Conservation (phyloP, 2,329 filamentous ascomycete genomes). For the Neofusicoccum umdonicola region DNA sequence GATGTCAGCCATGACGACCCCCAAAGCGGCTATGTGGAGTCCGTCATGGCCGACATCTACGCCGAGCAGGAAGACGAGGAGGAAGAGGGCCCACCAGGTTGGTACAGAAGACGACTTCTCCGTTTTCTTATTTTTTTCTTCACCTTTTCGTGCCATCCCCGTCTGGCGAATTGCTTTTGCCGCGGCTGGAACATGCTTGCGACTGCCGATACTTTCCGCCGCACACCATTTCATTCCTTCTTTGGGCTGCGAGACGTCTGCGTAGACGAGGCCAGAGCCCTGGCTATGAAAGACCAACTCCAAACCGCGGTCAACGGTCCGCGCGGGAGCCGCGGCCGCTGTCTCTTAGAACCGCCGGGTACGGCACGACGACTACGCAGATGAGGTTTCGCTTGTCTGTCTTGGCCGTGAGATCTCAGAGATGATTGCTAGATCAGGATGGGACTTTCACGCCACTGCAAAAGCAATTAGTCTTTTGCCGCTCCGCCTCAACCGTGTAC, state of each 20-base stretch:
- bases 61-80: slow-evolving; percentile 30
- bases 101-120: neutral
- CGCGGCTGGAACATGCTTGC: neutral
- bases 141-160: neutral
- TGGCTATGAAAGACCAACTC: neutral
- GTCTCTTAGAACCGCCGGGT: neutral
- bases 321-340: neutral
- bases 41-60: slow-evolving; percentile 23
- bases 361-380: neutral
- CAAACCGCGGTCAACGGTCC: neutral
- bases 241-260: neutral
- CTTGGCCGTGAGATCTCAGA: neutral
- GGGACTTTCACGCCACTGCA: neutral
- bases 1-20: slow-evolving; percentile 9
- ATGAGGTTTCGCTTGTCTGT: neutral
- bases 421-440: neutral
- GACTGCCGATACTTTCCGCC: neutral
- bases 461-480: neutral
- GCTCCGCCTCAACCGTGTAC: neutral
- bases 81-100: slow-evolving; percentile 21
- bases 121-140: neutral
- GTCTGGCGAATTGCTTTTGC: neutral
- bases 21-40: slow-evolving; percentile 3
- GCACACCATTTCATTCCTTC: neutral
- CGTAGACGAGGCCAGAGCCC: neutral